Conservation (phyloP, 192 early-diverging fungal genomes). For the Coemansia sp. region DNA sequence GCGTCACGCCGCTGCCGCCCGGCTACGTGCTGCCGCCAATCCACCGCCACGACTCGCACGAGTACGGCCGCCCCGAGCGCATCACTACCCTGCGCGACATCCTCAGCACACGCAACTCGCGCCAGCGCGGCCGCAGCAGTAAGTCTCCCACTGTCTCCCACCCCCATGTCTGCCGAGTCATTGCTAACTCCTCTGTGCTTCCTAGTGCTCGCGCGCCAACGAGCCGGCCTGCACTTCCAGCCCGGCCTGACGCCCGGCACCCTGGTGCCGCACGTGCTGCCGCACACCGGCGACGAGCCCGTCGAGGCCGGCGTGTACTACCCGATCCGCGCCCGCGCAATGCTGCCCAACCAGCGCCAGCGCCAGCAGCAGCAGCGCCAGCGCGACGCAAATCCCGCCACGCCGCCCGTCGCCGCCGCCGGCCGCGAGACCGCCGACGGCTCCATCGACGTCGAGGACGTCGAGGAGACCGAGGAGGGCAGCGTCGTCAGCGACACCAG, state of each 20-base stretch:
- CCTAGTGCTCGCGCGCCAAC: slow-evolving; percentile 13
- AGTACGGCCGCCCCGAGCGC: slow-evolving; percentile 30
- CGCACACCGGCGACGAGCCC: slow-evolving; percentile 38
- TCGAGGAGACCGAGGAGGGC: slow-evolving; percentile 15
- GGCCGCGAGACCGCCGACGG: slow-evolving; percentile 28
- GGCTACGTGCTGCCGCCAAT: slow-evolving; percentile 35
- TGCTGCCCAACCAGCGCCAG: slow-evolving; percentile 32
- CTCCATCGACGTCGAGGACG: slow-evolving; percentile 38
- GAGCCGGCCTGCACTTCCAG: slow-evolving; percentile 6
- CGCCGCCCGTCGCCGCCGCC: neutral
- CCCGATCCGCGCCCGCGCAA: slow-evolving; percentile 34
- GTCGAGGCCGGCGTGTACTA: slow-evolving; percentile 36
- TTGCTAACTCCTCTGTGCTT: neutral
- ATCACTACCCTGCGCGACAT: slow-evolving; percentile 42
- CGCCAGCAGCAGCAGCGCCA: slow-evolving; percentile 14
- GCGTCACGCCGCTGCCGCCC: slow-evolving; percentile 18
- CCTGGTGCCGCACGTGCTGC: slow-evolving; percentile 7
- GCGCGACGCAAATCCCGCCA: neutral
- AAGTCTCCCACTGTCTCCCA: slow-evolving; percentile 2
- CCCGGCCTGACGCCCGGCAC: neutral
- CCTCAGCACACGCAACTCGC: slow-evolving; percentile 22
- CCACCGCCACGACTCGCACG: slow-evolving; percentile 6
- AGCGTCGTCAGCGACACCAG: slow-evolving; percentile 2
- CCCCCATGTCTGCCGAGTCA: neutral
- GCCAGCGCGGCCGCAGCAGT: slow-evolving; percentile 16